phyloP scores from a whole-genome alignment of 2,329 filamentous ascomycete genomes.

The Tolypocladium guangdongense region DNA sequence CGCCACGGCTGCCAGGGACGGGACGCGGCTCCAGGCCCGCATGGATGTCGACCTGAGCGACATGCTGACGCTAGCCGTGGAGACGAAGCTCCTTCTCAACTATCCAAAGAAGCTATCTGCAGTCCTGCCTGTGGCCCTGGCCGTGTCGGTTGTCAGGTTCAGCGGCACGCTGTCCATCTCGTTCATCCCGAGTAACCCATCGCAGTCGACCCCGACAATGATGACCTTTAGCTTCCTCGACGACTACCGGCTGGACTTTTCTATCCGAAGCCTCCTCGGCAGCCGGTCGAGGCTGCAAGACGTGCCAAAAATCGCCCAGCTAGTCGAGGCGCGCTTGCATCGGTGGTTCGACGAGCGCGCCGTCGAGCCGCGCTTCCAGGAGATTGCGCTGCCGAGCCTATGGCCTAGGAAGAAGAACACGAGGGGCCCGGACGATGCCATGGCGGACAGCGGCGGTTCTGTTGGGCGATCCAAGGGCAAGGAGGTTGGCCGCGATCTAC shows the following conservation, averaged over 20 bases:
- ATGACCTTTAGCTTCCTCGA: slow-evolving; percentile 91
- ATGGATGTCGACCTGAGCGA: slow-evolving; percentile 98
- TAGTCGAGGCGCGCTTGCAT: slow-evolving; percentile 70
- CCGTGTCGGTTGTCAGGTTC: slow-evolving; percentile 86
- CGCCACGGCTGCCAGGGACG: slow-evolving; percentile 43
- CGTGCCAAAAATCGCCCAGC: slow-evolving; percentile 78
- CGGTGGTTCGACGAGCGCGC: slow-evolving; percentile 82
- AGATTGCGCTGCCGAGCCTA: slow-evolving; percentile 70
- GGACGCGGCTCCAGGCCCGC: slow-evolving; percentile 74
- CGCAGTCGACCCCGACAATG: slow-evolving; percentile 66
- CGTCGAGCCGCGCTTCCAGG: slow-evolving; percentile 78
- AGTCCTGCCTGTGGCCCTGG: slow-evolving; percentile 80
- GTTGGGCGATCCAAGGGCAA: slow-evolving; percentile 42
- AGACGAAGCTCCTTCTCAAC: slow-evolving; percentile 89
- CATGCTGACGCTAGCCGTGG: slow-evolving; percentile 86
- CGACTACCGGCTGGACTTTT: slow-evolving; percentile 77
- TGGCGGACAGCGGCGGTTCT: slow-evolving; percentile 34
- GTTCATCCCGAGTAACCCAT: slow-evolving; percentile 69
- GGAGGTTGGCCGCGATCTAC: slow-evolving; percentile 38
- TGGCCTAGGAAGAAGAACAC: slow-evolving; percentile 83
- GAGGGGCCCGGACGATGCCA: slow-evolving; percentile 54
- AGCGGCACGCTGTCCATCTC: slow-evolving; percentile 90
- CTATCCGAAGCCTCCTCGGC: slow-evolving; percentile 67
- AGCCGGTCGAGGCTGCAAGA: slow-evolving; percentile 73
- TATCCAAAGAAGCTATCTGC: slow-evolving; percentile 86